A percentile compares a stretch with the other conserved stretches of the same genome.
Conservation (phyloP, 805 yeast genomes). For the Tetrapisispora phaffii region DNA sequence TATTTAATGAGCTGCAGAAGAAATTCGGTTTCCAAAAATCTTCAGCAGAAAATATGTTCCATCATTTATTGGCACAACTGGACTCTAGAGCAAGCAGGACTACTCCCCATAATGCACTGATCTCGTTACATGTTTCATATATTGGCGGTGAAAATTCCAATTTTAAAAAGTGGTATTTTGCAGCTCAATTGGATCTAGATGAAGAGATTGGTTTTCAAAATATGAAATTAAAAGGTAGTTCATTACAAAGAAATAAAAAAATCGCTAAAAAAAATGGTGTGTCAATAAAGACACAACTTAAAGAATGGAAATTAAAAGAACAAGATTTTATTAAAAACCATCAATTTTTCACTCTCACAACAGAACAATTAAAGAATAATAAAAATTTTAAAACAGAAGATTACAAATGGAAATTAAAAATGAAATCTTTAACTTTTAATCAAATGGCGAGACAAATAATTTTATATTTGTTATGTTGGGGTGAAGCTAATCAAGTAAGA, state of each 20-base stretch:
- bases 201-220: constrained; percentile 50
- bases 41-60: constrained; percentile 69
- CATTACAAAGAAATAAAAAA: constrained; percentile 35
- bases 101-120: constrained; percentile 58
- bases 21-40: constrained; percentile 81
- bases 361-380: constrained; percentile 49
- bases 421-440: constrained; percentile 42
- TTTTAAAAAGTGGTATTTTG: constrained; percentile 86
- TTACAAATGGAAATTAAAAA: constrained; percentile 62
- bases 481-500: constrained; percentile 78
- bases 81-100: constrained; percentile 83
- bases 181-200: constrained; percentile 72
- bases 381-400: constrained; percentile 71
- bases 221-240: constrained; percentile 43
- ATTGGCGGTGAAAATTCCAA: constrained; percentile 86
- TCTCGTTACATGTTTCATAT: constrained; percentile 77
- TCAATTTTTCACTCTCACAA: constrained; percentile 48
- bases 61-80: constrained; percentile 66
- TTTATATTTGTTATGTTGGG: constrained; percentile 72
- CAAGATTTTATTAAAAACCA: constrained; percentile 40
- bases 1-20: constrained; percentile 48
- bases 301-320: constrained; percentile 38
- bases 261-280: constrained; percentile 34
- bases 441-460: constrained; percentile 63
- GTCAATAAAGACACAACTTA: constrained; percentile 27